Conservation (phyloP, 1,284 basidiomycete species). For the Fomes fomentarius region DNA sequence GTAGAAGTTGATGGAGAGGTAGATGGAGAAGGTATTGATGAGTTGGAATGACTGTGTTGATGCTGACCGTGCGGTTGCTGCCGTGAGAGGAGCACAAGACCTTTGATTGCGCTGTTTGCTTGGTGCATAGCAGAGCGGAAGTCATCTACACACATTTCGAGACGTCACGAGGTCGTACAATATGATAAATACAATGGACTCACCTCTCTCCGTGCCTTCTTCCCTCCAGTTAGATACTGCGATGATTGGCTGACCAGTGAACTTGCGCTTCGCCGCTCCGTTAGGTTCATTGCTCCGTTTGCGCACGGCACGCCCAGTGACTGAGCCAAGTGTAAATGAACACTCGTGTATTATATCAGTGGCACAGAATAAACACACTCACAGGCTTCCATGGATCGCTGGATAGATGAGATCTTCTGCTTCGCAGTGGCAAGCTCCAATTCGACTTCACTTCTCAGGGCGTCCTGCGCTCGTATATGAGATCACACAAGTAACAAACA, state of each 20-base stretch:
- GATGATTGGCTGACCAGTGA: slow-evolving; percentile 34
- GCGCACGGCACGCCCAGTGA: slow-evolving; percentile 43
- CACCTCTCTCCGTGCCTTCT: slow-evolving; percentile 35
- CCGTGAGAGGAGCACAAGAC: slow-evolving; percentile 40
- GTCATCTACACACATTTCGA: slow-evolving; percentile 49
- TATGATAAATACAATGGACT: neutral
- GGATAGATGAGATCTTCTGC: slow-evolving; percentile 70
- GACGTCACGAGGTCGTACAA: neutral
- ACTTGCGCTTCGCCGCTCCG: slow-evolving; percentile 39
- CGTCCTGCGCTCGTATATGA: slow-evolving; percentile 47
- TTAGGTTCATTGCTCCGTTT: slow-evolving; percentile 37
- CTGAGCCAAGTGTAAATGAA: slow-evolving; percentile 25
- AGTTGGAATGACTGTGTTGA: slow-evolving; percentile 3
- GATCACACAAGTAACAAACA: neutral
- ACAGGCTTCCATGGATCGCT: slow-evolving; percentile 65
- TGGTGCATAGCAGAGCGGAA: slow-evolving; percentile 70
- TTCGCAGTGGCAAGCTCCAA: slow-evolving; percentile 76
- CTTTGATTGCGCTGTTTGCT: slow-evolving; percentile 57
- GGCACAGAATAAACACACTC: slow-evolving; percentile 12
- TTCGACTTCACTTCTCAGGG: slow-evolving; percentile 72
- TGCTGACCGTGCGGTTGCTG: slow-evolving; percentile 12
- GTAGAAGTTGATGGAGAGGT: slow-evolving; percentile 49
- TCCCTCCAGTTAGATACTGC: slow-evolving; percentile 19
- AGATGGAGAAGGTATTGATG: slow-evolving; percentile 39
- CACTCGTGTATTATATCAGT: neutral